Percentiles rank a stretch among this genome's conserved stretches.
Evolutionary conservation across 345 rosid genomes (phyloP).

Genomic region (Mangifera indica): DNA sequence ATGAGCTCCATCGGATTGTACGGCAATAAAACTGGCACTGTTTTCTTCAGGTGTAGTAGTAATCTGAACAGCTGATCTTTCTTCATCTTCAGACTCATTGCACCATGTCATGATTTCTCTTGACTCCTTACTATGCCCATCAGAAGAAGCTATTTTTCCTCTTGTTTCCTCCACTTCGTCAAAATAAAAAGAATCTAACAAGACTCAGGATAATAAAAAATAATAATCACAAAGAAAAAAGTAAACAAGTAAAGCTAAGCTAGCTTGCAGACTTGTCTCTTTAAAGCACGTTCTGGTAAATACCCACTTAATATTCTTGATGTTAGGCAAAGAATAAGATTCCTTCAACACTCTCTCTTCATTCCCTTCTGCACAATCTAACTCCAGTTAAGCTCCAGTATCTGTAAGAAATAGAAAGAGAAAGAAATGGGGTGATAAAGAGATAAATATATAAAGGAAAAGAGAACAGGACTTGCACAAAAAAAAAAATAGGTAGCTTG

Average conservation of each 20-base stretch:
- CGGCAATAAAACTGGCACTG: constrained; percentile 10
- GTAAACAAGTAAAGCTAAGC: constrained; percentile 11
- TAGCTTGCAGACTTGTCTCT: constrained; percentile 11
- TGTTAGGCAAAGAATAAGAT: constrained; percentile 28
- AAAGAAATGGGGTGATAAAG: constrained; percentile 4
- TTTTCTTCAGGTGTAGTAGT: constrained; percentile 6
- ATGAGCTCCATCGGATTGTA: constrained; percentile 23
- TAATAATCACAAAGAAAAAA: background rate
- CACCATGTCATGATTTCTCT: constrained; percentile 62
- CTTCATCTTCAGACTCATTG: constrained; percentile 42
- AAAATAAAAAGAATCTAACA: constrained; percentile 9
- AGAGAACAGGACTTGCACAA: constrained; percentile 13
- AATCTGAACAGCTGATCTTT: constrained; percentile 22
- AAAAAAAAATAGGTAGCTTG: constrained; percentile 55
- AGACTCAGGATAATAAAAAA: background rate
- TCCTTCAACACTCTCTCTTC: constrained; percentile 25
- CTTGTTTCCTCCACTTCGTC: constrained; percentile 18
- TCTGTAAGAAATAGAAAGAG: constrained; percentile 17
- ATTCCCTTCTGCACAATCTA: background rate
- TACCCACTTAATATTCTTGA: constrained; percentile 26
- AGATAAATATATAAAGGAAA: background rate
- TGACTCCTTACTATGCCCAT: constrained; percentile 27
- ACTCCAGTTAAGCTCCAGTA: background rate
- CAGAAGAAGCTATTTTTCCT: background rate
- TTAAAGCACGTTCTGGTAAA: constrained; percentile 27